phyloP scores from a whole-genome alignment of 768 basidiomycete species.

The Scleroderma citrinum region DNA sequence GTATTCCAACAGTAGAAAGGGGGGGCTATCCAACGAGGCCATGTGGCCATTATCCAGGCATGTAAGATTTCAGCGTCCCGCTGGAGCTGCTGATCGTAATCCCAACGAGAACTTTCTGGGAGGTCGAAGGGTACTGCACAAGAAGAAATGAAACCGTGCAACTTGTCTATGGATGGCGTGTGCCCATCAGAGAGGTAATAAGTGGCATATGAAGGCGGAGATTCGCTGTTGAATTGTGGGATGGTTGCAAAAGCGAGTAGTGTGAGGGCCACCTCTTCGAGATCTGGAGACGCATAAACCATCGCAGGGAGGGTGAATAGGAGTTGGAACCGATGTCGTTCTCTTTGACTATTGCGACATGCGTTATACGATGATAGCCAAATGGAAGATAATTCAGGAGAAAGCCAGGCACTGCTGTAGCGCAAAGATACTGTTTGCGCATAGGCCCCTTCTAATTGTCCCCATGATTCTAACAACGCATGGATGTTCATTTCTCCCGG shows the following conservation, averaged over 20 bases:
- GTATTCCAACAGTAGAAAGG: background rate
- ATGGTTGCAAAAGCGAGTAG: slow-evolving; percentile 28
- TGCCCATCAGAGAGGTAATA: slow-evolving; percentile 10
- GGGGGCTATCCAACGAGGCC: slow-evolving; percentile 2
- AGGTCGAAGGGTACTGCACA: slow-evolving; percentile 5
- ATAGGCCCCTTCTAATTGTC: background rate
- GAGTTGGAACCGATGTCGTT: slow-evolving; percentile 15
- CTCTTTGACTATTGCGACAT: slow-evolving; percentile 9
- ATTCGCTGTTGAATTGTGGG: slow-evolving; percentile 2
- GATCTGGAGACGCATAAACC: slow-evolving; percentile 18
- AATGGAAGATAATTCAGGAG: slow-evolving; percentile 8
- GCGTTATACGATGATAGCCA: slow-evolving; percentile 28
- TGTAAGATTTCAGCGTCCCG: background rate
- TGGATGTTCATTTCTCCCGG: background rate
- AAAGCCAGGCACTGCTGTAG: slow-evolving; percentile 28
- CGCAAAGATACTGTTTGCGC: slow-evolving; percentile 5
- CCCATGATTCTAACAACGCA: slow-evolving; percentile 1
- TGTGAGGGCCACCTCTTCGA: slow-evolving; percentile 15
- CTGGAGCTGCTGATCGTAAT: background rate
- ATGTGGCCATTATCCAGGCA: background rate
- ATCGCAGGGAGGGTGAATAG: slow-evolving; percentile 30
- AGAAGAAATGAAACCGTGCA: background rate
- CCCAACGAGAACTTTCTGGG: slow-evolving; percentile 3
- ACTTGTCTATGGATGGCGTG: background rate
- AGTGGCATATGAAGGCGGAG: slow-evolving; percentile 13